Percentiles rank a stretch among this genome's conserved stretches.
These are phyloP conservation scores for Misopates orontium DNA, from an alignment of 257 asterid genomes.

Conservation along the genomic window DNA sequence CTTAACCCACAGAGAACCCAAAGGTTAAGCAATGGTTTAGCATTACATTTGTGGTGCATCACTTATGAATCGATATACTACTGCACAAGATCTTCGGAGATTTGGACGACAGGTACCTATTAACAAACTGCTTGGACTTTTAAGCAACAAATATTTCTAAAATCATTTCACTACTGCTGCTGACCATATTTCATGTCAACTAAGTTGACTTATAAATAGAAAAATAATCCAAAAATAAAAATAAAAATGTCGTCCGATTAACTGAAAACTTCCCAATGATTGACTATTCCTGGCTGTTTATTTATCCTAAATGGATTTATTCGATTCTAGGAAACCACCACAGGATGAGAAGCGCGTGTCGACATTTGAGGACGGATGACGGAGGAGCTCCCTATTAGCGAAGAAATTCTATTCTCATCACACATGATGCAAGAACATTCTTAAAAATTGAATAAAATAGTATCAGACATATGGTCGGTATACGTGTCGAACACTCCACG, in stretches of 20 bases:
- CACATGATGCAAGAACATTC: too few relatives aligned
- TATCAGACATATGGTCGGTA: too few relatives aligned
- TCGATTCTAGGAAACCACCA: too few relatives aligned
- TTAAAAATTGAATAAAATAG: too few relatives aligned
- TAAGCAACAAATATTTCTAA: slow-evolving; percentile 9
- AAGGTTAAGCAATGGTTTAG: slow-evolving; percentile 36
- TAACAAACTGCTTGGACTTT: slow-evolving; percentile 30
- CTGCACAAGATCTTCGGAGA: slow-evolving; percentile 17
- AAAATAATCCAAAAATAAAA: background rate
- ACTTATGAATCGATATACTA: background rate
- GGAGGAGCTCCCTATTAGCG: too few relatives aligned
- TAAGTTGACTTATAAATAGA: slow-evolving; percentile 13
- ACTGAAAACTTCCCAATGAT: slow-evolving; percentile 18
- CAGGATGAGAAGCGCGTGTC: too few relatives aligned
- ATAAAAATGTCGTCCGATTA: background rate
- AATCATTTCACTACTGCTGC: slow-evolving; percentile 1
- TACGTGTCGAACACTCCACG: too few relatives aligned
- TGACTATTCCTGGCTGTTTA: background rate
- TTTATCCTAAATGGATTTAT: too few relatives aligned
- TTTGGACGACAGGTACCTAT: slow-evolving; percentile 27
- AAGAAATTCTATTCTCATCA: too few relatives aligned
- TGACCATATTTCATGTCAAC: slow-evolving; percentile 19
- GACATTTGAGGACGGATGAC: too few relatives aligned
- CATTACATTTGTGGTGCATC: slow-evolving; percentile 6
- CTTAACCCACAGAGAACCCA: slow-evolving; percentile 28